phyloP scores from a whole-genome alignment of 2,329 filamentous ascomycete species.

The Talaromyces funiculosus region DNA sequence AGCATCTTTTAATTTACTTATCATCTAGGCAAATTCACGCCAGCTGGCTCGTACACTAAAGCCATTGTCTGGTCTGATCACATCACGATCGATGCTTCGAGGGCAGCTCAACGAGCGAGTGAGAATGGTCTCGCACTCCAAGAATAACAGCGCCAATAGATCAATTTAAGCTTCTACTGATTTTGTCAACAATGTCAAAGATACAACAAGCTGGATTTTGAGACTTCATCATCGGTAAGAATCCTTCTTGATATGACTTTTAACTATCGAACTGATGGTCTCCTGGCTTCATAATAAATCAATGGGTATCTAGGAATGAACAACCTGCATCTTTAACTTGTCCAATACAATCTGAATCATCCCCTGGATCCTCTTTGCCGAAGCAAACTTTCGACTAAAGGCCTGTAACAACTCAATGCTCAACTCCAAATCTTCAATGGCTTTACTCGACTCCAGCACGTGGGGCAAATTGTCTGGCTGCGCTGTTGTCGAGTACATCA shows the following conservation, averaged over 20 bases:
- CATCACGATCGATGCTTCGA: background rate
- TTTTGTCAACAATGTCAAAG: background rate
- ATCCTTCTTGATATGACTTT: background rate
- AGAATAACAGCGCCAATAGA: background rate
- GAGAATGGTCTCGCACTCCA: background rate
- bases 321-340: conserved; percentile 5
- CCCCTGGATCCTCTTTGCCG: conserved; percentile 19
- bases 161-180: background rate
- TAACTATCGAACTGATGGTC: background rate
- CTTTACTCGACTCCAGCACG: conserved; percentile 16
- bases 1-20: background rate
- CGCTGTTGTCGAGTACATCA: conserved; percentile 41
- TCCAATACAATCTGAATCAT: conserved; percentile 18
- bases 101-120: background rate
- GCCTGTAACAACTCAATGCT: conserved; percentile 19
- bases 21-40: background rate
- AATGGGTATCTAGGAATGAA: background rate
- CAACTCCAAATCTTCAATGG: conserved; percentile 19
- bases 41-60: background rate
- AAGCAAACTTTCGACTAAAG: conserved; percentile 22
- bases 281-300: background rate
- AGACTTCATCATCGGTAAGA: background rate
- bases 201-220: background rate
- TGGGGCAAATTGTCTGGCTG: conserved; percentile 27
- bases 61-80: background rate